Evolutionary conservation across 1,284 basidiomycete species (phyloP).

Genomic region (Malassezia arunalokei): DNA sequence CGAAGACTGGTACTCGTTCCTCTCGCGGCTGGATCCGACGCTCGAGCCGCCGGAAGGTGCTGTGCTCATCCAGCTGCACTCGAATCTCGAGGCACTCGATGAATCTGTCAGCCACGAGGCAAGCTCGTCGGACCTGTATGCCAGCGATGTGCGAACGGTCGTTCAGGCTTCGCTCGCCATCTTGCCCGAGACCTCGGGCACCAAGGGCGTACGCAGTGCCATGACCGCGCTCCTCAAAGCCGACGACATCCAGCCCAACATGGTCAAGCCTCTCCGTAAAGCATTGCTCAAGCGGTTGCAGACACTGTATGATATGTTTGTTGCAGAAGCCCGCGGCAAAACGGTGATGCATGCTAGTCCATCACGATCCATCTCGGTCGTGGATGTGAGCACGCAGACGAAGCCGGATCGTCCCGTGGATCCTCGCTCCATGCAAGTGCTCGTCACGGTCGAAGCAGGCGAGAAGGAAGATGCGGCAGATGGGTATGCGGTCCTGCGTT

Average conservation of each 20-base stretch:
- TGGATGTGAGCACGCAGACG: conserved; percentile 33
- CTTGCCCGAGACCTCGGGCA: neutral
- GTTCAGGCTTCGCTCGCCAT: neutral
- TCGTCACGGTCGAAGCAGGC: conserved; percentile 35
- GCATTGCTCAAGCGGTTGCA: conserved; percentile 5
- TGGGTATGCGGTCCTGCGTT: conserved; percentile 35
- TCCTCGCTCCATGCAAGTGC: conserved; percentile 28
- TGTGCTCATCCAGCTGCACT: conserved; percentile 10
- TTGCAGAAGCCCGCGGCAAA: neutral
- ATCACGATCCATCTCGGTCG: conserved; percentile 4
- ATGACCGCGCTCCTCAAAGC: neutral
- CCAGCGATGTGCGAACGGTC: conserved; percentile 6
- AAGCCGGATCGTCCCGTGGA: conserved; percentile 25
- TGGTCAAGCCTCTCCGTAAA: neutral
- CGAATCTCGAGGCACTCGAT: conserved; percentile 9
- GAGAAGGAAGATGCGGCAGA: conserved; percentile 15
- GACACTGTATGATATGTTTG: conserved; percentile 11
- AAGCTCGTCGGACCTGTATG: conserved; percentile 2
- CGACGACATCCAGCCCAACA: neutral
- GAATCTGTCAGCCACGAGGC: neutral
- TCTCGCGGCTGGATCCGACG: neutral
- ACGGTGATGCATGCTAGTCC: neutral
- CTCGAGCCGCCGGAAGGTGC: neutral
- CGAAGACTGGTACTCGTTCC: conserved; percentile 8
- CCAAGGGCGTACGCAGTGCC: neutral